Conservation (phyloP, 441 rosid genomes). For the Daphne laureola region DNA sequence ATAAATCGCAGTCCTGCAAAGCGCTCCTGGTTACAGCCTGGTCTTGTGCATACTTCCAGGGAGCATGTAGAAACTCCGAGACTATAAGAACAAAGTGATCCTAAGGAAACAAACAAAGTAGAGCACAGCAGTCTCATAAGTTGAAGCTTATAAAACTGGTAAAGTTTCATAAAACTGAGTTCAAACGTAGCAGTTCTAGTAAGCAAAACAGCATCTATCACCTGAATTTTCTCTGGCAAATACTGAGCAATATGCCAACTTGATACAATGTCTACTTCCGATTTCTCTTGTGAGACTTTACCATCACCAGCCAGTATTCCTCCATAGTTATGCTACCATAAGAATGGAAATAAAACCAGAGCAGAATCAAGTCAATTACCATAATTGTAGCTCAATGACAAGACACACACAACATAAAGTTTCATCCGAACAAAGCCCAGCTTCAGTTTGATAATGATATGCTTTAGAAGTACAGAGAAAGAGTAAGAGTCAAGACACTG, state of each 20-base stretch:
- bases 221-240: constrained; percentile 85
- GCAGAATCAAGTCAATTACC: background rate
- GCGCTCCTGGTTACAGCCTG: constrained; percentile 38
- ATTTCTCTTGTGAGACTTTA: constrained; percentile 40
- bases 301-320: constrained; percentile 70
- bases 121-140: no score
- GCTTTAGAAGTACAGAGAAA: no score
- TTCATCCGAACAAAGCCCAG: no score
- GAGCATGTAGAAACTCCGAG: constrained; percentile 83
- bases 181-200: no score
- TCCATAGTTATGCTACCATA: constrained; percentile 68
- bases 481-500: no score
- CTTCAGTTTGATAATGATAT: no score
- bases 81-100: constrained; percentile 72
- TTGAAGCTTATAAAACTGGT: no score
- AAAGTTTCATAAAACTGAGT: no score
- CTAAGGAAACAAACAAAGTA: constrained; percentile 33
- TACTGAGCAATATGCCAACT: constrained; percentile 82
- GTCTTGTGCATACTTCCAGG: constrained; percentile 76
- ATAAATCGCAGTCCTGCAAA: constrained; percentile 33
- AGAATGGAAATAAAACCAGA: constrained; percentile 15
- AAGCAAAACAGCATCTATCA: constrained; percentile 1
- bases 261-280: constrained; percentile 72
- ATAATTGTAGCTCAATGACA: no score
- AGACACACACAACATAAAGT: no score